phyloP scores from a whole-genome alignment of 768 basidiomycete genomes.

The Agrocybe chaxingu region DNA sequence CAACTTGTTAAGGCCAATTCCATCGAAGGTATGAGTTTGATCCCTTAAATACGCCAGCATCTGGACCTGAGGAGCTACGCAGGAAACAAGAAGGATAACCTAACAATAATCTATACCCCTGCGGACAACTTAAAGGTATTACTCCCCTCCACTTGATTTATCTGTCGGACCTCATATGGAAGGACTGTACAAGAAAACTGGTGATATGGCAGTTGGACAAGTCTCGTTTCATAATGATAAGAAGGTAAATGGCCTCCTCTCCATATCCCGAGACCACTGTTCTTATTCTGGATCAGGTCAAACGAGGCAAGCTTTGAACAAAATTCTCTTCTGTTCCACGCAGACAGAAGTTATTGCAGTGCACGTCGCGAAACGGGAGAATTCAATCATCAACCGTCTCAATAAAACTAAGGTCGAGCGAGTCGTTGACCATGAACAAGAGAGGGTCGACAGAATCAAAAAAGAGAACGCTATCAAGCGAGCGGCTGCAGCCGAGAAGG shows the following conservation, averaged over 20 bases:
- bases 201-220: slow-evolving; percentile 96
- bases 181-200: slow-evolving; percentile 70
- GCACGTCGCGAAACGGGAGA: slow-evolving; percentile 78
- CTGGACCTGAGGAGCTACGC: slow-evolving; percentile 3
- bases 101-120: slow-evolving; percentile 93
- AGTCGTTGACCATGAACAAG: slow-evolving; percentile 88
- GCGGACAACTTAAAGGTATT: slow-evolving; percentile 85
- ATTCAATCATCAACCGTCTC: slow-evolving; percentile 85
- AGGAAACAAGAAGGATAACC: slow-evolving; percentile 96
- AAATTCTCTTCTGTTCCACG: neutral
- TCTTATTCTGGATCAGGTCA: slow-evolving; percentile 49
- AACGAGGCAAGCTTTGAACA: slow-evolving; percentile 51
- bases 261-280: neutral
- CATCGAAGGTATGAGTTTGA: slow-evolving; percentile 69
- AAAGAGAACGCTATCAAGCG: slow-evolving; percentile 65
- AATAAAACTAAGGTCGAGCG: slow-evolving; percentile 90
- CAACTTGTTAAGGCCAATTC: slow-evolving; percentile 98
- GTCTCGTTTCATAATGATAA: slow-evolving; percentile 95
- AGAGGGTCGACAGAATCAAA: slow-evolving; percentile 78
- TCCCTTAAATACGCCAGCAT: neutral
- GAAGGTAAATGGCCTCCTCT: slow-evolving; percentile 39
- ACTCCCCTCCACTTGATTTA: slow-evolving; percentile 6
- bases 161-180: neutral
- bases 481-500: slow-evolving; percentile 65
- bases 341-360: slow-evolving; percentile 38